Conservation (phyloP, 2,329 filamentous ascomycete species). For the Fusarium dlaminii region DNA sequence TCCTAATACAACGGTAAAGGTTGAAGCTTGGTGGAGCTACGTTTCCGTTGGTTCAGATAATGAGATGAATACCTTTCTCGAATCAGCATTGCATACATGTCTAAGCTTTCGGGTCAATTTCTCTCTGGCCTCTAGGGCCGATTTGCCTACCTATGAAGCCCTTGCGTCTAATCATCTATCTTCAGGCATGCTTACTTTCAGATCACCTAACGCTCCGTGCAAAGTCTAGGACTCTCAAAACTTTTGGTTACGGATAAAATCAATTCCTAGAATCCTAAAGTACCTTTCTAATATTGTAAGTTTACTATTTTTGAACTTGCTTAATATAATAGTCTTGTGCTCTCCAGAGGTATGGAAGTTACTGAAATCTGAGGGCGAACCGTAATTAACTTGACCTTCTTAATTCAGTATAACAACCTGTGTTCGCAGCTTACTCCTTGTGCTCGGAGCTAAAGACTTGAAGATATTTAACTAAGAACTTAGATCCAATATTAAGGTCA, state of each 20-base stretch:
- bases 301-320: too few relatives aligned
- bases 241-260: neutral
- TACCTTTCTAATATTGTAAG: too few relatives aligned
- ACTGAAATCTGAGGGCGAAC: too few relatives aligned
- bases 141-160: neutral
- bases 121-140: neutral
- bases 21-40: neutral
- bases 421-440: neutral
- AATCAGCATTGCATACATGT: neutral
- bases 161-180: neutral
- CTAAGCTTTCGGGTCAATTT: neutral
- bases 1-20: neutral
- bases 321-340: too few relatives aligned
- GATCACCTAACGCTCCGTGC: neutral
- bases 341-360: too few relatives aligned
- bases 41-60: neutral
- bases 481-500: neutral
- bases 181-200: neutral
- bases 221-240: neutral
- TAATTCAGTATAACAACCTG: too few relatives aligned
- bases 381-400: rapidly evolving
- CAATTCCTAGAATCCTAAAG: too few relatives aligned
- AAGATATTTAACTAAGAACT: neutral
- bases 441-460: neutral
- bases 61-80: neutral